Evolutionary conservation across 129 eudicot species (phyloP).

Genomic region (Mikania micrantha): DNA sequence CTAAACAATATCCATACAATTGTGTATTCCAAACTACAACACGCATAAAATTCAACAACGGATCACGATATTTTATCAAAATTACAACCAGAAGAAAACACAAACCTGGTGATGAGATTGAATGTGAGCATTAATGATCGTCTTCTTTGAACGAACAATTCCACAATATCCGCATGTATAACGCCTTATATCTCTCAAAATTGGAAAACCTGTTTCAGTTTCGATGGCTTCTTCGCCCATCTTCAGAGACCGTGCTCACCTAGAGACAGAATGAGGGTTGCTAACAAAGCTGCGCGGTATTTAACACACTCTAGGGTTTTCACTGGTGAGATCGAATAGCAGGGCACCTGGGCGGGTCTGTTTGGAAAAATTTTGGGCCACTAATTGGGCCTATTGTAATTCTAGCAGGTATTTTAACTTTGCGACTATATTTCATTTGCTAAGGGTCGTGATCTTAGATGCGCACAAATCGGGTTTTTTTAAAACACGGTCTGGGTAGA

Average conservation of each 20-base stretch:
- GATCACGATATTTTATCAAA: neutral
- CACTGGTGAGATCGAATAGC: neutral
- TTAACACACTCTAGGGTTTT: slow-evolving; percentile 25
- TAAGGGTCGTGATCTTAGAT: too few species aligned
- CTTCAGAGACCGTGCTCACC: neutral
- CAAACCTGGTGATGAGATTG: slow-evolving; percentile 54
- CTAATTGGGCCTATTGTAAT: neutral
- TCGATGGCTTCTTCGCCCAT: slow-evolving; percentile 29
- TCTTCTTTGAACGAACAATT: slow-evolving; percentile 68
- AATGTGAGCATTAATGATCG: slow-evolving; percentile 58
- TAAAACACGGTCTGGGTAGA: too few species aligned
- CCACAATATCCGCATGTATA: slow-evolving; percentile 77
- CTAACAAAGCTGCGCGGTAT: neutral
- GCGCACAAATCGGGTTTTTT: too few species aligned
- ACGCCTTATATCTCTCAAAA: slow-evolving; percentile 63
- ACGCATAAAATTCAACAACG: neutral
- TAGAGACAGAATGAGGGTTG: neutral
- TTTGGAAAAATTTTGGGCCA: neutral
- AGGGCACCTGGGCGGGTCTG: slow-evolving; percentile 6
- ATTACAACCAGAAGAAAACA: neutral
- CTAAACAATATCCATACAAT: neutral
- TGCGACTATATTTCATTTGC: neutral
- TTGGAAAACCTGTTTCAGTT: slow-evolving; percentile 17
- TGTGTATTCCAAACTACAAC: neutral
- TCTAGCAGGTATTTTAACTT: neutral